Base-by-base conservation (phyloP, 495 filamentous ascomycete genomes). In the Chlorociboria aeruginascens region DNA sequence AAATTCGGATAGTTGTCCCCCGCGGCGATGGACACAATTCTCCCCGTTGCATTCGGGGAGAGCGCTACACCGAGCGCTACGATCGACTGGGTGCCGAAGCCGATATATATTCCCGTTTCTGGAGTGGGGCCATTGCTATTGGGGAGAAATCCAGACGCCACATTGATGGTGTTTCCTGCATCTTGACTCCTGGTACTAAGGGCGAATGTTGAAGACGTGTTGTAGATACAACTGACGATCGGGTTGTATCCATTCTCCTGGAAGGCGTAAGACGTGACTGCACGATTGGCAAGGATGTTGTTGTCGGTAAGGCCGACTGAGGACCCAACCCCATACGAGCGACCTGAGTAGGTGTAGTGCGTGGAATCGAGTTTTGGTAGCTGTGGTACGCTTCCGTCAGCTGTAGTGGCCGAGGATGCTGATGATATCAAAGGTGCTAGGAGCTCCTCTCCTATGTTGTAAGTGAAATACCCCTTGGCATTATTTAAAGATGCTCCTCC, bases 301-400 rank as follows among this genome's bases (percentile, higher is more conserved):
- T 49, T 17, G 41, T 64, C 61, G 7, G 41, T 49, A 4, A 68
- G 54, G 9, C 63, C 65, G 7, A 57, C 53, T 30, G 62, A 42
- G 20, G 57, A 56, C 3, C 65, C 65, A 6, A 55, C 59, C 13
- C 65, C 62, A 35, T 65, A 65, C 1, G 62, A 65, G 0, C 65
- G 54, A 8, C 61, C 61, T 6, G 43, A 37, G 39, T 65, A 66
- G 11, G 37, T 56, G 52, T 55, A 68, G 28, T 57, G 53, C 1
- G 63, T 63, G 17, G 65, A 62, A 52, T 68, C 65, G 3, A 63
- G 34, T 46, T 63, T 68, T 13, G 42, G 34, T 50, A 64, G 62
- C 10, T 47, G 7, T 6, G 39, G 33, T 6, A 29, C 16, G 7
- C 35, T 46, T 6, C 46, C 50, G 30, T 61, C 46, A 3, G 52